Evolutionary conservation across 192 early-diverging fungal species (phyloP).

Genomic region (Coemansia furcata): DNA sequence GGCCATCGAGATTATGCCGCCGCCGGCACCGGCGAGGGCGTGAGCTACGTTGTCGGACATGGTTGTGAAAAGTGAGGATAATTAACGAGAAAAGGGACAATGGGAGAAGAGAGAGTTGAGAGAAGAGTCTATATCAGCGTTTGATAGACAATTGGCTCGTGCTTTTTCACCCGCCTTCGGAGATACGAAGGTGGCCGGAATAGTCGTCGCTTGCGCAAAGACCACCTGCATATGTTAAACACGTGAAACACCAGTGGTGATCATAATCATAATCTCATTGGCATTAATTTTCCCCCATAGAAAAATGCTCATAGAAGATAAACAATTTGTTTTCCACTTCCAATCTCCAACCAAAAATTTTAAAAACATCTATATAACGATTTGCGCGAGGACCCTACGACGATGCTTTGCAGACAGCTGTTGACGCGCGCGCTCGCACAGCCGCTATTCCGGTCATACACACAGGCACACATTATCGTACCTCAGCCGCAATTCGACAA

Average conservation of each 20-base stretch:
- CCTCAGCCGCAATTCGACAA: slow-evolving; percentile 49
- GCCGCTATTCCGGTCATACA: not conserved
- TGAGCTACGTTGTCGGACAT: slow-evolving; percentile 86
- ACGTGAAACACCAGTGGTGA: not conserved
- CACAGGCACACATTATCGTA: slow-evolving; percentile 32
- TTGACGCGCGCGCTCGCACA: not conserved
- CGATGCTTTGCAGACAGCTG: not conserved
- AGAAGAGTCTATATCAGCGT: not conserved
- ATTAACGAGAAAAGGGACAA: not conserved
- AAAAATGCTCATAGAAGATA: not conserved
- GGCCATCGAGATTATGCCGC: slow-evolving; percentile 88
- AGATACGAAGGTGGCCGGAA: not conserved
- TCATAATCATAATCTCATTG: not conserved
- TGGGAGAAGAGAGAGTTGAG: not conserved
- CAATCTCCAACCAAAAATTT: not conserved
- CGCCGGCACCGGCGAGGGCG: slow-evolving; percentile 78
- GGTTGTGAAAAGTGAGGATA: not conserved
- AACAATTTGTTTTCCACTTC: not conserved
- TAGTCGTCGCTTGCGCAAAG: not conserved
- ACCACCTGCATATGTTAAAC: not conserved
- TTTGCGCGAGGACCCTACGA: not conserved
- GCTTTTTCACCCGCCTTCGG: not conserved
- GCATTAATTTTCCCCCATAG: not conserved
- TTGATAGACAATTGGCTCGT: not conserved
- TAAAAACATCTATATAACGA: not conserved